Conservation (phyloP, 306 rosid genomes). For the Gynostemma pentaphyllum region DNA sequence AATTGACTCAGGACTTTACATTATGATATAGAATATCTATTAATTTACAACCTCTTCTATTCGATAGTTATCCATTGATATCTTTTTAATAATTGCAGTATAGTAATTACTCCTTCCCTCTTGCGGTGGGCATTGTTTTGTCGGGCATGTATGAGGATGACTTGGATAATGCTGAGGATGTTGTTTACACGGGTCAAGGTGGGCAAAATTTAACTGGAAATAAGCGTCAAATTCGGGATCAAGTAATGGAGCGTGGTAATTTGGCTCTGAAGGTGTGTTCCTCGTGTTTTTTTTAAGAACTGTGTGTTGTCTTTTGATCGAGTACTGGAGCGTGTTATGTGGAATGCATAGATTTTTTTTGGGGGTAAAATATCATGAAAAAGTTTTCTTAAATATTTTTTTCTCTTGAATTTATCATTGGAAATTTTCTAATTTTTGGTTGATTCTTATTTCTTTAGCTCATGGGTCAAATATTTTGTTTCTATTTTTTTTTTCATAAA, state of each 20-base stretch:
- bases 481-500: neutral
- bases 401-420: neutral
- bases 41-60: neutral
- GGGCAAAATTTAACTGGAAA: conserved; percentile 81
- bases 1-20: neutral
- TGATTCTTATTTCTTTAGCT: neutral
- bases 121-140: conserved; percentile 82
- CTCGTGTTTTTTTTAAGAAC: neutral
- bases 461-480: neutral
- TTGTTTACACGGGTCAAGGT: conserved; percentile 95
- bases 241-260: conserved; percentile 69
- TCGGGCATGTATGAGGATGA: conserved; percentile 98
- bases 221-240: conserved; percentile 75
- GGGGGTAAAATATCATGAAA: too few species aligned
- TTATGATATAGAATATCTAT: neutral
- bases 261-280: conserved; percentile 79
- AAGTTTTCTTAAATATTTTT: too few species aligned
- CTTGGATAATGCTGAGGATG: conserved; percentile 84
- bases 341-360: too few species aligned
- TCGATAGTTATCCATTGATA: neutral
- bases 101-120: conserved; percentile 37
- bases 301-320: neutral
- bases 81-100: conserved; percentile 24
- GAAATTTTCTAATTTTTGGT: neutral
- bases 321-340: too few species aligned